Conservation (phyloP, 805 yeast genomes). For the Candida sakaeoensis region DNA sequence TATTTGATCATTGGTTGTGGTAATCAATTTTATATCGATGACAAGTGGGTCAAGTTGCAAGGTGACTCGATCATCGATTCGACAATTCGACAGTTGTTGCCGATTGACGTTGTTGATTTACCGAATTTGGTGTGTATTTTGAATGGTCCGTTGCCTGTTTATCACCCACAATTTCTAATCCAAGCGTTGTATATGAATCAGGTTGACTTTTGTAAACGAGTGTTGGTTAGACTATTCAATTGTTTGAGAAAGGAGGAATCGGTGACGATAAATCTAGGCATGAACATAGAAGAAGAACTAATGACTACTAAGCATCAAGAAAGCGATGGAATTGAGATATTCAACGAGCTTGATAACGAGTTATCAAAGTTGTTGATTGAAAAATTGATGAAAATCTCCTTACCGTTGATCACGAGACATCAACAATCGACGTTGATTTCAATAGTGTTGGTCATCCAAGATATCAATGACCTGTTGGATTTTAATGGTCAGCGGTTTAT, state of each 20-base stretch:
- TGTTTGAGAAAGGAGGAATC: constrained; percentile 40
- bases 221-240: constrained; percentile 52
- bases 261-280: constrained; percentile 32
- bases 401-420: constrained; percentile 84
- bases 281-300: constrained; percentile 20
- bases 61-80: constrained; percentile 45
- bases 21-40: constrained; percentile 82
- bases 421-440: constrained; percentile 82
- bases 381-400: constrained; percentile 56
- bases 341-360: constrained; percentile 34
- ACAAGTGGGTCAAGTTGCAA: constrained; percentile 47
- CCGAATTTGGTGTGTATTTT: constrained; percentile 70
- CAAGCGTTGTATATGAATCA: constrained; percentile 69
- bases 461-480: constrained; percentile 48
- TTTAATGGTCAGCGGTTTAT: constrained; percentile 67
- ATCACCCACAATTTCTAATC: constrained; percentile 84
- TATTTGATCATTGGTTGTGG: constrained; percentile 82
- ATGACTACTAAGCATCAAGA: constrained; percentile 3
- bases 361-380: constrained; percentile 52
- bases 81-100: constrained; percentile 41
- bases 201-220: constrained; percentile 48
- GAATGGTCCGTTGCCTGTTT: constrained; percentile 86
- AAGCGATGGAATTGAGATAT: constrained; percentile 18
- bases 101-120: constrained; percentile 42
- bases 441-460: constrained; percentile 60